Evolutionary conservation across 2,329 filamentous ascomycete genomes (phyloP).

Genomic region (Diaporthe ilicicola): DNA sequence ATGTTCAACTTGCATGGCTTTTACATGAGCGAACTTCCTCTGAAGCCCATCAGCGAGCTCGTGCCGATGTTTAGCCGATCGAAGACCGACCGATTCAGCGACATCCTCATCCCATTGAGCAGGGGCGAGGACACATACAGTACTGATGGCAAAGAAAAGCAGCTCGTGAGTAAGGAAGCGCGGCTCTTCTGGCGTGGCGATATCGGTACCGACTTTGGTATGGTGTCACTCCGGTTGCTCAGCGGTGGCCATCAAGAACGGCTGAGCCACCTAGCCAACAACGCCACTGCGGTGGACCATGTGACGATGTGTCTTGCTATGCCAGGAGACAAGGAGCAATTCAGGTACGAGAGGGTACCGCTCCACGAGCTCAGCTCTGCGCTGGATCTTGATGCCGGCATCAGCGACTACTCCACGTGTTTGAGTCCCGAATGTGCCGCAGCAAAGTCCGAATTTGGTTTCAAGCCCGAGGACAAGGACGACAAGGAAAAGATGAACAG

Average conservation of each 20-base stretch:
- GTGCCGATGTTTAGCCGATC: constrained; percentile 80
- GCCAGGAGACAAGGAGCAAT: constrained; percentile 48
- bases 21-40: constrained; percentile 70
- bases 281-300: constrained; percentile 57
- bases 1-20: constrained; percentile 78
- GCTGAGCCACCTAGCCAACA: constrained; percentile 73
- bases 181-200: constrained; percentile 79
- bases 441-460: constrained; percentile 61
- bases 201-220: constrained; percentile 60
- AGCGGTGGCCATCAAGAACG: constrained; percentile 76
- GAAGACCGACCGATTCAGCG: constrained; percentile 76
- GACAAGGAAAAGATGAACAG: constrained; percentile 64
- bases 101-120: constrained; percentile 77
- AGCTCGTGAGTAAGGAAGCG: constrained; percentile 70
- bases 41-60: constrained; percentile 70
- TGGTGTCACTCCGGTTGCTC: constrained; percentile 60
- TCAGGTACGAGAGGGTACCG: constrained; percentile 64
- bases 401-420: constrained; percentile 67
- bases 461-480: constrained; percentile 52
- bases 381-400: constrained; percentile 64
- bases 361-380: constrained; percentile 61
- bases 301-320: constrained; percentile 66
- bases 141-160: constrained; percentile 55
- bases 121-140: constrained; percentile 47
- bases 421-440: constrained; percentile 57